phyloP scores from a whole-genome alignment of 2,329 filamentous ascomycete species.

The Monilinia polystroma region DNA sequence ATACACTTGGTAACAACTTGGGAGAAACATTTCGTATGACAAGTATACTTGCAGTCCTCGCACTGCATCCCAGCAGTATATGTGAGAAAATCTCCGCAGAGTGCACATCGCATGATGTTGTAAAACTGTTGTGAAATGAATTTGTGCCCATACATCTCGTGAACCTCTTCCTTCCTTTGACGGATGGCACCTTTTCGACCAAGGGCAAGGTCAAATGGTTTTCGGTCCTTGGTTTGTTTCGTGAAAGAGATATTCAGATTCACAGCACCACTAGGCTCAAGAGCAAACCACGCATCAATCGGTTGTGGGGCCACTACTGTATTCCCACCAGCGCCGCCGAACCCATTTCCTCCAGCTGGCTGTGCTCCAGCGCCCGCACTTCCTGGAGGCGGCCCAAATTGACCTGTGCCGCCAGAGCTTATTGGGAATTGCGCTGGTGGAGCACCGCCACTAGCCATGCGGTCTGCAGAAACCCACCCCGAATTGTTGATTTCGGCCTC shows the following conservation, averaged over 20 bases:
- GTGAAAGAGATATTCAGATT: constrained; percentile 88
- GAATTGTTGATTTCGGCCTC: constrained; percentile 92
- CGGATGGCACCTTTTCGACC: constrained; percentile 94
- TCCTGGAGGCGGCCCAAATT: constrained; percentile 47
- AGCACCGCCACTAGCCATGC: constrained; percentile 69
- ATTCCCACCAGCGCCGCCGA: constrained; percentile 39
- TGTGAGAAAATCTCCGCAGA: constrained; percentile 97
- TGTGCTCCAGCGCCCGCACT: constrained; percentile 39
- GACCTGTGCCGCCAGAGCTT: constrained; percentile 48
- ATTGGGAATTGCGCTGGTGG: constrained; percentile 58
- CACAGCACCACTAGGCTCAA: constrained; percentile 91
- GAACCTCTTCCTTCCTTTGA: constrained; percentile 95
- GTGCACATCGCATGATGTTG: constrained; percentile 99
- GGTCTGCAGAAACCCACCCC: constrained; percentile 96
- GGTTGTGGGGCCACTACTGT: constrained; percentile 47
- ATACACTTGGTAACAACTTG: constrained; percentile 99
- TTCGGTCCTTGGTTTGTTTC: constrained; percentile 82
- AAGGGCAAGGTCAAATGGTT: constrained; percentile 83
- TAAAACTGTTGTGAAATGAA: constrained; percentile 99
- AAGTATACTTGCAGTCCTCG: constrained; percentile 99
- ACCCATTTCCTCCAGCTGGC: constrained; percentile 28
- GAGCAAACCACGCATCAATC: constrained; percentile 94
- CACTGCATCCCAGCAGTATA: constrained; percentile 99
- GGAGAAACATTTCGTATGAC: constrained; percentile 94
- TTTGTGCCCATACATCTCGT: constrained; percentile 99